Evolutionary conservation across 805 yeast genomes (phyloP).

Genomic region (Suhomyces tanzawaensis): DNA sequence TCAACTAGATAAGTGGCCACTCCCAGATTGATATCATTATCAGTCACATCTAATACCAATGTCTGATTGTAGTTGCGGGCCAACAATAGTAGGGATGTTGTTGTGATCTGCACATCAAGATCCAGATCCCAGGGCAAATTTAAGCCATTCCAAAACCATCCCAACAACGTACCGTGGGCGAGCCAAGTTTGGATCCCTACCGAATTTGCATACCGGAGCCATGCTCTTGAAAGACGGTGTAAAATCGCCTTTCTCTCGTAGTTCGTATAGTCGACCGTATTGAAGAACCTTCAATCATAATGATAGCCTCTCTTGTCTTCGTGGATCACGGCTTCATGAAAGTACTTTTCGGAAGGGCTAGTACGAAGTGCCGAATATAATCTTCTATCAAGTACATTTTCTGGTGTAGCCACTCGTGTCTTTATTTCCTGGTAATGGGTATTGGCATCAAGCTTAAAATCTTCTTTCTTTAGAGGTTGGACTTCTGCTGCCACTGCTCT

Average conservation of each 20-base stretch:
- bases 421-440: neutral
- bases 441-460: neutral
- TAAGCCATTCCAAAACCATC: conserved; percentile 65
- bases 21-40: conserved; percentile 10
- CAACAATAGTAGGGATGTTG: conserved; percentile 42
- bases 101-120: conserved; percentile 62
- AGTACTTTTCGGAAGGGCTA: conserved; percentile 34
- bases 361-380: too few relatives aligned
- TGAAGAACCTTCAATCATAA: conserved; percentile 40
- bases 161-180: conserved; percentile 63
- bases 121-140: conserved; percentile 68
- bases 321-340: conserved; percentile 38
- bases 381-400: too few relatives aligned
- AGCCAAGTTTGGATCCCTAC: conserved; percentile 55
- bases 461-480: neutral
- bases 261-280: conserved; percentile 15
- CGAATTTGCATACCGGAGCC: conserved; percentile 47
- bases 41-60: conserved; percentile 39
- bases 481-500: too few relatives aligned
- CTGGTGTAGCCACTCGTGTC: neutral
- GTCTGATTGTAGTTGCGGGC: conserved; percentile 50
- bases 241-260: conserved; percentile 39
- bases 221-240: conserved; percentile 51
- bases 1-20: conserved; percentile 23
- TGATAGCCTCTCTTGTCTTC: conserved; percentile 23